Percentiles rank a stretch among this genome's conserved stretches.
Conservation (phyloP, 352 stramenopile species). For the Aphanomyces euteiches region DNA sequence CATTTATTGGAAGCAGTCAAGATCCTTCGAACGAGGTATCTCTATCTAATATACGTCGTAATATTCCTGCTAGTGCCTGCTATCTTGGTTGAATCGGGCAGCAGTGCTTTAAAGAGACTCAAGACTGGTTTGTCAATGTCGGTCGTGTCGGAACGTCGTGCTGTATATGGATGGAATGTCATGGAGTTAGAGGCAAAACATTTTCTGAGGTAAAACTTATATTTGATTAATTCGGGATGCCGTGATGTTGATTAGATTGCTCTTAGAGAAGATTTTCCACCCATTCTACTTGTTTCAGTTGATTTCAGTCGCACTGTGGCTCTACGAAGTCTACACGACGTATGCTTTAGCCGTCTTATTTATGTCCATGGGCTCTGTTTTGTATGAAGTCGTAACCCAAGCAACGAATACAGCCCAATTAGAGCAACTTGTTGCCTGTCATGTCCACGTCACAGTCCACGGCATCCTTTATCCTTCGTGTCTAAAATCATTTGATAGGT, state of each 20-base stretch:
- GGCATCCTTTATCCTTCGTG: neutral
- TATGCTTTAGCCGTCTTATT: slow-evolving; percentile 62
- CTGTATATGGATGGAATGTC: slow-evolving; percentile 55
- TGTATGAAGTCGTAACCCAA: slow-evolving; percentile 64
- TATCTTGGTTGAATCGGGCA: slow-evolving; percentile 48
- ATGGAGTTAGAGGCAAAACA: slow-evolving; percentile 49
- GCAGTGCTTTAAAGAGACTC: slow-evolving; percentile 37
- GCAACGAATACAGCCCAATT: slow-evolving; percentile 61
- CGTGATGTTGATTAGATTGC: slow-evolving; percentile 32
- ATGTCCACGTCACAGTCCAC: slow-evolving; percentile 56
- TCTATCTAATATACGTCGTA: neutral
- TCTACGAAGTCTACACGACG: slow-evolving; percentile 58
- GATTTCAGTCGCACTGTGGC: slow-evolving; percentile 59
- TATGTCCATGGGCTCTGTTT: slow-evolving; percentile 64
- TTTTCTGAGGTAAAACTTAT: slow-evolving; percentile 33
- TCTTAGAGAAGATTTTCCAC: slow-evolving; percentile 66
- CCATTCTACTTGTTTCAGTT: slow-evolving; percentile 82
- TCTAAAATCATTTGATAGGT: neutral
- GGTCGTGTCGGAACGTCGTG: slow-evolving; percentile 40
- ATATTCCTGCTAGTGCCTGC: slow-evolving; percentile 30
- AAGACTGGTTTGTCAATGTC: slow-evolving; percentile 36
- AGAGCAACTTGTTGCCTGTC: slow-evolving; percentile 51
- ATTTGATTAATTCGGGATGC: neutral
- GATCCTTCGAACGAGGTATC: slow-evolving; percentile 42
- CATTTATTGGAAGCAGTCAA: slow-evolving; percentile 49